A percentile compares a stretch with the other conserved stretches of the same genome.
Evolutionary conservation across 169 alveolate genomes (phyloP).

Genomic region (Eimeria brunetti): DNA sequence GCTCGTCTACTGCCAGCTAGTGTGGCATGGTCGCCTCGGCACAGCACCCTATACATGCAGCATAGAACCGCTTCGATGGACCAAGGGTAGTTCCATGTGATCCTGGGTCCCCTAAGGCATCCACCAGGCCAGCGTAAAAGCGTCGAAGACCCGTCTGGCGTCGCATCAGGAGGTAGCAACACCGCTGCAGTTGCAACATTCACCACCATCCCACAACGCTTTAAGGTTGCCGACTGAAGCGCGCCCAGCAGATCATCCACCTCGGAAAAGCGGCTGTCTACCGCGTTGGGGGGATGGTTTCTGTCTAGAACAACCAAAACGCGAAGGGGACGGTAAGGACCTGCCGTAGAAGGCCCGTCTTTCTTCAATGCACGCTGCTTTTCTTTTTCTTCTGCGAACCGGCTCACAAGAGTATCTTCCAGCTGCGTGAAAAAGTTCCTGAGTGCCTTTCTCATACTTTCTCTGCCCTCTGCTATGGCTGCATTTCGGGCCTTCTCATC

Average conservation of each 20-base stretch:
- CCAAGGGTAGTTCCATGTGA: conserved; percentile 55
- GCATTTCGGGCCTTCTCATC: conserved; percentile 3
- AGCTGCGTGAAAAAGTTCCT: neutral
- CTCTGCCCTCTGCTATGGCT: conserved; percentile 38
- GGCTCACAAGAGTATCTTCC: neutral
- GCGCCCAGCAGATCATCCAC: neutral
- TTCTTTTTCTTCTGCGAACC: neutral
- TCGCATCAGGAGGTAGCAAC: conserved; percentile 55
- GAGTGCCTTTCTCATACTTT: neutral
- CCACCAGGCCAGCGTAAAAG: neutral
- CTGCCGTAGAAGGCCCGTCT: neutral
- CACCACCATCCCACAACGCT: conserved; percentile 20
- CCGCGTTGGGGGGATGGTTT: conserved; percentile 67
- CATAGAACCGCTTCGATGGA: conserved; percentile 30
- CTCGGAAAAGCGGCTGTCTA: conserved; percentile 36
- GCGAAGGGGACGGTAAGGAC: conserved; percentile 38
- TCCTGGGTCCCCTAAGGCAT: neutral
- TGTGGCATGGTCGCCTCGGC: conserved; percentile 62
- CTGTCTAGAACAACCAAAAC: conserved; percentile 44
- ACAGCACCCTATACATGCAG: conserved; percentile 57
- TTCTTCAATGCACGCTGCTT: neutral
- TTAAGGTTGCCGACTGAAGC: conserved; percentile 16
- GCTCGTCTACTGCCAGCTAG: neutral
- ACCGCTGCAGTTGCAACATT: conserved; percentile 56
- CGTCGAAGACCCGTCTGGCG: neutral